Base-by-base conservation (phyloP, 306 rosid genomes). In the Quillaja saponaria region DNA sequence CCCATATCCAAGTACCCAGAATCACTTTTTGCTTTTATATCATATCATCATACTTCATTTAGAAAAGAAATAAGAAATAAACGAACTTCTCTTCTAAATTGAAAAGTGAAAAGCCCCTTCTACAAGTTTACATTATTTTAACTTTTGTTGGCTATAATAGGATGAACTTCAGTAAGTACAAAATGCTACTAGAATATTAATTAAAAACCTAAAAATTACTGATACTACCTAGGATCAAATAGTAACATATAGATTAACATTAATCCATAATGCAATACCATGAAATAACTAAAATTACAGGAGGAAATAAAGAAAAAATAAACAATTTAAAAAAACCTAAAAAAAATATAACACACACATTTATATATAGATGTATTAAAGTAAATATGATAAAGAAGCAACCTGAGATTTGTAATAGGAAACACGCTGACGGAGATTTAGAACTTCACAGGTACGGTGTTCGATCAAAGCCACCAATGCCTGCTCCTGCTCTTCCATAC, bases 381-480 rank as follows among this genome's bases (percentile, higher is more conserved):
- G 9, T 11, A 44, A 13, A 34, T 38, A 10, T 7, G 10, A 21
- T 1, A 34, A 8, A 40, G 37, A 42, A 41, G 34, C 6, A 69
- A 89, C 99, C 99, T 92, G 95, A 25, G 84, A 61, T 59, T 66
- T 62, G 69, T 87, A 86, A 81, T 89, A 92, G 13, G 84, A 16
- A 74, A 81, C 3, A 35, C 90, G 94, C 6, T 71, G 78, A 41
- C 77, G 84, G 46, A 84, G 76, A 69, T 81, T 72, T 35, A 74
- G 61, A 38, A 92, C 94, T 85, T 86, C 99, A 44, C 31, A 63
- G 47, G 89, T 73, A 5, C 96, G 96, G 64, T 89, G 95, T 58
- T 92, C 95, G 77, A 89, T 84, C 11, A 92, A 63, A 58, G 95
- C 91, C 4, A 89, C 89, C 63, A 92, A 78, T 37, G 90, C 85